Conservation (phyloP, 352 stramenopile species). For the Pythium dissotocum region DNA sequence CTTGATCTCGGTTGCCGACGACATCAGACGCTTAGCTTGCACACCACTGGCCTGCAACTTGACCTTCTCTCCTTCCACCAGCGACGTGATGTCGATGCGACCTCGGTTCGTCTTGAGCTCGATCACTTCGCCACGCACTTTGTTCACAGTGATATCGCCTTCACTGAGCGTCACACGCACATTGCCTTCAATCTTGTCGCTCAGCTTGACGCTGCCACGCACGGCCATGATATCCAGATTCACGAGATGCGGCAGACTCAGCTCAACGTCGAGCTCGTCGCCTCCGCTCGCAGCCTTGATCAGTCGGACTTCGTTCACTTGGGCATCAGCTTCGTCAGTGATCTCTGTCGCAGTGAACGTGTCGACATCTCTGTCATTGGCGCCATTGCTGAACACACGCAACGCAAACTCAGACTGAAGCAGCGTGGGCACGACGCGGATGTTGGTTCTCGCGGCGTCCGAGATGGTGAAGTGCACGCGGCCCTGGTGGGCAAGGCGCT, state of each 20-base stretch:
- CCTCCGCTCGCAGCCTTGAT: background rate
- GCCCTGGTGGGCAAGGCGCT: constrained; percentile 41
- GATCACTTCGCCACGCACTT: constrained; percentile 59
- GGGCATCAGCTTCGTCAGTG: constrained; percentile 24
- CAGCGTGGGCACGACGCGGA: constrained; percentile 59
- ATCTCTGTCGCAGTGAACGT: constrained; percentile 32
- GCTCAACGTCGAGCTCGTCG: constrained; percentile 21
- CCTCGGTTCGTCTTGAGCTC: constrained; percentile 70
- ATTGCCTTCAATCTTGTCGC: constrained; percentile 75
- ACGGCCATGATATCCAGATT: constrained; percentile 52
- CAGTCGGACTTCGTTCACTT: constrained; percentile 14
- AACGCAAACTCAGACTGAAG: constrained; percentile 49
- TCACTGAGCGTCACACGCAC: constrained; percentile 57
- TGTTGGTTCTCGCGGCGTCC: constrained; percentile 32
- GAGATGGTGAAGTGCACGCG: constrained; percentile 44
- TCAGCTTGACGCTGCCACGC: constrained; percentile 43
- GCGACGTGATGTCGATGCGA: constrained; percentile 36
- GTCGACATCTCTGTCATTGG: background rate
- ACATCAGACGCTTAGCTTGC: constrained; percentile 69
- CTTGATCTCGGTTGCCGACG: constrained; percentile 50
- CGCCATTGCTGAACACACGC: constrained; percentile 21
- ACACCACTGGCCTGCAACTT: constrained; percentile 44
- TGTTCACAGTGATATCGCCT: constrained; percentile 63
- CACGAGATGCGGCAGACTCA: constrained; percentile 30
- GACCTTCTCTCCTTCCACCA: constrained; percentile 67